Base-by-base conservation (phyloP, 768 basidiomycete genomes). In the Lyophyllum atratum region DNA sequence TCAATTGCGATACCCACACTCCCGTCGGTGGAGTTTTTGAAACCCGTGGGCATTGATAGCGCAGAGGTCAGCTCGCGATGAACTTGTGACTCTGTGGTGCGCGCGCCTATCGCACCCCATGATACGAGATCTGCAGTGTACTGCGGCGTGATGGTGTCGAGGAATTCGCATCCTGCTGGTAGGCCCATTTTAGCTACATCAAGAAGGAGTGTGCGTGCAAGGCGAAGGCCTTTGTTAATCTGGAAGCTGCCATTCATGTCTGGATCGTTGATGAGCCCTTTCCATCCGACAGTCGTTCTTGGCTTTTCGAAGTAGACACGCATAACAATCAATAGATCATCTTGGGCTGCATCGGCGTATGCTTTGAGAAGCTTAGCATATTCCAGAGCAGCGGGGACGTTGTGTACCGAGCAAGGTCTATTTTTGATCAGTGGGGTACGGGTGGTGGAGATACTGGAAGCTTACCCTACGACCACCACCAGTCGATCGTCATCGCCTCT, bases 11-110 rank as follows among this genome's bases (percentile, higher is more conserved):
- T 91, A 48, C 87, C 85, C 42, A 96, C 84, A 26, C 87, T 88
- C 37, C 97, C 97, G 64, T 98, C 97, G 1, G 96, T 98, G 11
- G 92, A 92, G 66, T 99, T 99, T 76, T 99, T 99, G 85, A 99
- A 98, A 8, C 97, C 97, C 4, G 95, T 93, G 2, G 92, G 90
- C 91, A 96, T 94, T 15, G 91, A 93, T n/a, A 96, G 78, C 1
- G 87, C 92, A 5, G 87, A 90, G 10, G 85, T 85, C 15, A 96
- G 80, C 72, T 96, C 94, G 45, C 94, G 87, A 68, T 96, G 94
- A 15, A 96, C 92, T 70, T 96, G 90, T 4, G 90, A 93, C 70
- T 96, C 94, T 0, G 95, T 95, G 12, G 94, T 95, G 14, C 93
- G 83, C 12, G 92, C 93, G 33, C 92, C 97, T 62, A 99, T 98